Conservation (phyloP, 495 filamentous ascomycete genomes). For the Alectoria sarmentosa region DNA sequence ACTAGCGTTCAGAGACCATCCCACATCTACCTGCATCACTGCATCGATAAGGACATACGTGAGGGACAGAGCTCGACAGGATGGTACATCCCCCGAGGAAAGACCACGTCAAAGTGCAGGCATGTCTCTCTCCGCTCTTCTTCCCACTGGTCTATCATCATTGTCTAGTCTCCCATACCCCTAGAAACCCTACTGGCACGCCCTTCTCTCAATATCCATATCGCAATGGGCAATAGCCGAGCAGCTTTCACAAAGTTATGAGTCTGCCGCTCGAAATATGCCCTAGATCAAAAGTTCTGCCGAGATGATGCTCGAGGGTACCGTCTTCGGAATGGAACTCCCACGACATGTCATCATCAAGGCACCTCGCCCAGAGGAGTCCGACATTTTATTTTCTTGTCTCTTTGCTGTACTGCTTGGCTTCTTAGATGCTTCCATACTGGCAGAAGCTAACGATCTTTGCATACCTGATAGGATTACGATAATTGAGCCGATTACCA, state of each 20-base stretch:
- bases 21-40: constrained; percentile 1
- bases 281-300: constrained; percentile 1
- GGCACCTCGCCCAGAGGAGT: background rate
- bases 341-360: background rate
- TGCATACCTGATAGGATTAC: background rate
- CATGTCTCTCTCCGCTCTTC: background rate
- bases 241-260: background rate
- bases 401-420: background rate
- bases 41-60: background rate
- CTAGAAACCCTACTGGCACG: background rate
- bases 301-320: background rate
- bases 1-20: background rate
- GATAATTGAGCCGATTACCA: background rate
- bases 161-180: background rate
- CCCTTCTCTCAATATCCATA: background rate
- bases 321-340: background rate
- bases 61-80: background rate
- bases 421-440: background rate
- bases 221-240: background rate
- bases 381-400: background rate
- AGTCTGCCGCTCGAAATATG: background rate
- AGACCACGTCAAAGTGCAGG: background rate
- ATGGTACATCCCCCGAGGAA: background rate
- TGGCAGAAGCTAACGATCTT: background rate
- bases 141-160: background rate